Evolutionary conservation across 2,329 filamentous ascomycete genomes (phyloP), one percentile per base, ranked within the genome.

Genomic region (Monosporascus ibericus): DNA sequence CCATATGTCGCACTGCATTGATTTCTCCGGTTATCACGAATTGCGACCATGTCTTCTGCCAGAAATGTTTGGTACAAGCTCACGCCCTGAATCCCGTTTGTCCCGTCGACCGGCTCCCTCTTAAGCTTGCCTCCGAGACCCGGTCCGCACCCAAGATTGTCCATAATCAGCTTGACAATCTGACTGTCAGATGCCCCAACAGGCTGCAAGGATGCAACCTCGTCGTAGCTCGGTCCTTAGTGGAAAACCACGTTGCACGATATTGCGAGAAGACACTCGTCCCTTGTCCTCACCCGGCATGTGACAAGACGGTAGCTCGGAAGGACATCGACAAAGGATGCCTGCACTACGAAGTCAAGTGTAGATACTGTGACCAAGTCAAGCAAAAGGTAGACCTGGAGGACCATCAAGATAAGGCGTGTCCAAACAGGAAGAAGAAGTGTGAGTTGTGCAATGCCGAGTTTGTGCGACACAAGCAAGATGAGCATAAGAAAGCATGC

Each of bases 11-110:
- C 59, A 75, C 81, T 11, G 79, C 84, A 3, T 75, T 86, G 42
- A 70, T 86, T 47, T 73, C 79, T 15, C 82, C 84, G 0, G 73
- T 83, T 47, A 83, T 82, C 42, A 85, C 82, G 1, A 70, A 72
- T 7, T 87, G 84, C 67, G 80, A 84, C 53, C 84, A 87, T 64
- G 83, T 81, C 14, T 87, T 87, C 63, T 87, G 84, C 61, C 75
- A 77, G 49, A 71, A 72, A 5, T 87, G 84, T 61, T 70, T 86
- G 25, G 60, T 68, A 44, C 69, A 73, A 54, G 71, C 75, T 7
- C 68, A 75, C 50, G 65, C 68, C 49, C 63, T 72, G 36, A 73
- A 70, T 49, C 64, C 71, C 52, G 67, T 72, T 36, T 86, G 82
- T 53, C 82, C 82, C 2, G 76, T 85, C 52, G 82, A 85, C 64